Percentiles rank a stretch among this genome's conserved stretches.
These are phyloP conservation scores for Saitozyma podzolica DNA, from an alignment of 768 basidiomycete species.

Conservation along the genomic window DNA sequence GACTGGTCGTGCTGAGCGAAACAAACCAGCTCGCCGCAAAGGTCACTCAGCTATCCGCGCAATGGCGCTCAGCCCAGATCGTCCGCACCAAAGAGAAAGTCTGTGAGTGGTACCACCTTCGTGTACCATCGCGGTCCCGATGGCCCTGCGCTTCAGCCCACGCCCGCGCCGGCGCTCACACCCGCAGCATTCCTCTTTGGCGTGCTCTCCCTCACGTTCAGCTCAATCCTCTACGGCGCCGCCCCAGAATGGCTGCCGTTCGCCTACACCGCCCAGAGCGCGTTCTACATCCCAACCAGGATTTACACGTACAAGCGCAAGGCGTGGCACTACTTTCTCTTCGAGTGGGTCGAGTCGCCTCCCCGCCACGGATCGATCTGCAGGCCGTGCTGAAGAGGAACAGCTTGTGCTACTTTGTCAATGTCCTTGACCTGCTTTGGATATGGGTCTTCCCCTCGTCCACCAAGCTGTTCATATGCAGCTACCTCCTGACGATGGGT, in stretches of 20 bases:
- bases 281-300: constrained; percentile 79
- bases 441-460: constrained; percentile 84
- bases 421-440: constrained; percentile 84
- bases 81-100: constrained; percentile 52
- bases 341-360: constrained; percentile 49
- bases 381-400: constrained; percentile 5
- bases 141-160: no score
- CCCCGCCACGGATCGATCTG: neutral
- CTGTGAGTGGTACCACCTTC: constrained; percentile 64
- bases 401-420: constrained; percentile 82
- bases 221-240: constrained; percentile 83
- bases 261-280: constrained; percentile 74
- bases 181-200: constrained; percentile 78
- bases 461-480: constrained; percentile 78
- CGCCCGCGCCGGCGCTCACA: no score
- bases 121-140: constrained; percentile 59
- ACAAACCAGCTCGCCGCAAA: constrained; percentile 68
- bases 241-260: constrained; percentile 88
- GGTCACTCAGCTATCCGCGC: constrained; percentile 70
- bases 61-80: constrained; percentile 82
- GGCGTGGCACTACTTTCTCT: constrained; percentile 90
- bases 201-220: constrained; percentile 82
- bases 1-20: constrained; percentile 2
- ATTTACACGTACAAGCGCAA: constrained; percentile 87
- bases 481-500: constrained; percentile 87